Conservation (phyloP, 352 stramenopile species). For the Pythium oligandrum region DNA sequence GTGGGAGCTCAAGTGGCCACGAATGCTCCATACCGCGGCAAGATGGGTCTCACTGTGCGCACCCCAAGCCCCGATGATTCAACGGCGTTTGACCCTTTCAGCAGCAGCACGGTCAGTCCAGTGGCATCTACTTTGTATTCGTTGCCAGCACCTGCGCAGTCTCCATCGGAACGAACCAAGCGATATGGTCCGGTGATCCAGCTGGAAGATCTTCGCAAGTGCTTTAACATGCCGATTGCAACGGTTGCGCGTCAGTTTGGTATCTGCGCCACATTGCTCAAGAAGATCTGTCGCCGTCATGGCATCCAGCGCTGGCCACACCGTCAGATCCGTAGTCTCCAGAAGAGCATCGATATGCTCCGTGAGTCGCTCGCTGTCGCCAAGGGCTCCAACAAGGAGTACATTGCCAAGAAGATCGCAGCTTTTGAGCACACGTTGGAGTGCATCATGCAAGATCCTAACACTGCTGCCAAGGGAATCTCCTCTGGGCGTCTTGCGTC, state of each 20-base stretch:
- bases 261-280: constrained; percentile 82
- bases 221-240: constrained; percentile 85
- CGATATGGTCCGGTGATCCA: constrained; percentile 66
- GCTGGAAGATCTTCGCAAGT: constrained; percentile 67
- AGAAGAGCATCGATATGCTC: constrained; percentile 84
- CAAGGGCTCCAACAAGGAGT: constrained; percentile 73
- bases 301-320: constrained; percentile 83
- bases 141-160: constrained; percentile 21
- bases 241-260: constrained; percentile 76
- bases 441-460: constrained; percentile 78
- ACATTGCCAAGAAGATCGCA: constrained; percentile 80
- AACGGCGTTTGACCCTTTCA: constrained; percentile 30
- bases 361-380: constrained; percentile 62
- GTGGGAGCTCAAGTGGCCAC: constrained; percentile 2
- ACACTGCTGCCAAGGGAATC: constrained; percentile 71
- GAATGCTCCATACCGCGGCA: constrained; percentile 32
- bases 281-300: constrained; percentile 80
- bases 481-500: constrained; percentile 55
- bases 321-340: constrained; percentile 73
- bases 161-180: constrained; percentile 38
- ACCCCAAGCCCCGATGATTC: constrained; percentile 18
- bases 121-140: constrained; percentile 34
- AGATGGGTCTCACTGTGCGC: constrained; percentile 44
- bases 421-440: constrained; percentile 78
- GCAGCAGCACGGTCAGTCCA: constrained; percentile 39